Conservation (phyloP, 805 yeast species). For the Zygoascus flipseniorum region DNA sequence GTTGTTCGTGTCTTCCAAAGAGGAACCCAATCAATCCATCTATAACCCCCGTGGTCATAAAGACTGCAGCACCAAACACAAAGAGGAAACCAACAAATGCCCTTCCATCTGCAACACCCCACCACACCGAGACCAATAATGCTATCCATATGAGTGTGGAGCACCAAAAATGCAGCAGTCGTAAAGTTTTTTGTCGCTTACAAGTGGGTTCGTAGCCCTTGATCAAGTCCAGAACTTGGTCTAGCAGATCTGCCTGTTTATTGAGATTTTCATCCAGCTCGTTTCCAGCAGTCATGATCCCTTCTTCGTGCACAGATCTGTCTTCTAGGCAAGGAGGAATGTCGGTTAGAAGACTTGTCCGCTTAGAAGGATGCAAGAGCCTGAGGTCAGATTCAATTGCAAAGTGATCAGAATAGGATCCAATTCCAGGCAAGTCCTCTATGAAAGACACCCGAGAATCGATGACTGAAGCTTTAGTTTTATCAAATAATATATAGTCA, state of each 20-base stretch:
- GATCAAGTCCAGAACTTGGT: constrained; percentile 42
- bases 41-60: constrained; percentile 58
- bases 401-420: constrained; percentile 89
- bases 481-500: constrained; percentile 80
- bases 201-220: constrained; percentile 44
- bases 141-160: constrained; percentile 48
- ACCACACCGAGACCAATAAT: constrained; percentile 46
- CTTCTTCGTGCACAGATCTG: neutral
- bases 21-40: constrained; percentile 72
- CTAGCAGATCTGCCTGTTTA: constrained; percentile 26
- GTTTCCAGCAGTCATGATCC: neutral
- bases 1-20: constrained; percentile 70
- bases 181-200: constrained; percentile 53
- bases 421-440: constrained; percentile 47
- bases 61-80: constrained; percentile 43
- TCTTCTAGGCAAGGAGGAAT: constrained; percentile 1
- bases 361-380: neutral
- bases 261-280: constrained; percentile 5
- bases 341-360: neutral
- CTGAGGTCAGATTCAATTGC: constrained; percentile 39
- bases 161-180: constrained; percentile 53
- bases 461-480: constrained; percentile 40
- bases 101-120: constrained; percentile 44
- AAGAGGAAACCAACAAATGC: constrained; percentile 64
- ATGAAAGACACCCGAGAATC: constrained; percentile 70